Percentiles rank a stretch among this genome's conserved stretches.
These are phyloP conservation scores for Coemansia sp. DNA, from an alignment of 192 early-diverging fungal species.

Conservation along the genomic window DNA sequence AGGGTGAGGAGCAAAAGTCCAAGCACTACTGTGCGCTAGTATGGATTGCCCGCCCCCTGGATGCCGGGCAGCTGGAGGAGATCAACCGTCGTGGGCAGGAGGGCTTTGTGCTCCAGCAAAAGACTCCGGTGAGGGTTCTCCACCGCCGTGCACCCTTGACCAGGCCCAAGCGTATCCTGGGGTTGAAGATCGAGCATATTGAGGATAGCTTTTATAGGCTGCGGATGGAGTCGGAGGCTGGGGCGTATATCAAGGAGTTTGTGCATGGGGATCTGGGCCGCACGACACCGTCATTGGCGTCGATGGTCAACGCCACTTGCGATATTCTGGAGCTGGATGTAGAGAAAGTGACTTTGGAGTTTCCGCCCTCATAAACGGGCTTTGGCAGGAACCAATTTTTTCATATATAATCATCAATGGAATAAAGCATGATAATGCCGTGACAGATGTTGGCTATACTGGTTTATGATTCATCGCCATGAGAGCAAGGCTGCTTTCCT, in stretches of 20 bases:
- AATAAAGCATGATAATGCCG: too few species aligned
- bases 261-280: constrained; percentile 88
- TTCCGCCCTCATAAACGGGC: constrained; percentile 61
- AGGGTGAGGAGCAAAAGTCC: constrained; percentile 68
- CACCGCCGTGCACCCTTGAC: constrained; percentile 62
- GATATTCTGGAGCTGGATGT: constrained; percentile 84
- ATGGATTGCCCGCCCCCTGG: constrained; percentile 57
- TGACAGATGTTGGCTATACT: too few species aligned
- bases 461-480: too few species aligned
- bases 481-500: too few species aligned
- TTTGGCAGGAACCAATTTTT: too few species aligned
- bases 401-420: too few species aligned
- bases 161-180: constrained; percentile 52
- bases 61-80: constrained; percentile 47
- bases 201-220: constrained; percentile 55
- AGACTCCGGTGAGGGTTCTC: constrained; percentile 67
- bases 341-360: constrained; percentile 75
- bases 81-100: constrained; percentile 49
- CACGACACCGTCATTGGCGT: constrained; percentile 64
- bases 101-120: constrained; percentile 55
- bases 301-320: constrained; percentile 58
- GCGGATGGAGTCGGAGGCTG: constrained; percentile 75
- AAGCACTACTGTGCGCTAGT: constrained; percentile 67
- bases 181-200: constrained; percentile 45
- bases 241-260: constrained; percentile 92